Percentiles rank a stretch among this genome's conserved stretches.
Conservation (phyloP, 768 basidiomycete genomes). For the Russula abietina region DNA sequence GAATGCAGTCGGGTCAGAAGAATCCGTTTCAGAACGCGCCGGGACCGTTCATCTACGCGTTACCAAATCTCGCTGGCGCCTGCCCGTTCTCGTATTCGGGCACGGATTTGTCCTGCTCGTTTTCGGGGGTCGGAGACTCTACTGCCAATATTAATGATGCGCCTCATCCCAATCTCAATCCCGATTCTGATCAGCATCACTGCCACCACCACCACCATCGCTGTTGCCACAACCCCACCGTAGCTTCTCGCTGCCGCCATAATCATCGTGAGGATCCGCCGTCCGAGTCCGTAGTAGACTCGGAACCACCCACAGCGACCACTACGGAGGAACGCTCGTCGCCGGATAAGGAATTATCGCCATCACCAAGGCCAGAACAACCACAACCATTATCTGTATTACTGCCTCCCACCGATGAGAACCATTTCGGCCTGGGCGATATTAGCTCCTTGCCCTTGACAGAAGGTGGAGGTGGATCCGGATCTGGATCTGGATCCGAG, state of each 20-base stretch:
- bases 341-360: neutral
- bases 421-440: neutral
- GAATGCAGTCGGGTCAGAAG: neutral
- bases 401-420: neutral
- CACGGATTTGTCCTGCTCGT: neutral
- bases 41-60: conserved; percentile 9
- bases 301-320: neutral
- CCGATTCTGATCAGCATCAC: too few relatives aligned
- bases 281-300: neutral
- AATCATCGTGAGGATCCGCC: neutral
- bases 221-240: neutral
- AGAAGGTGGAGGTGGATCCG: neutral
- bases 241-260: neutral
- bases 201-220: neutral
- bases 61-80: conserved; percentile 4
- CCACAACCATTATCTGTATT: neutral
- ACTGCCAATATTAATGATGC: too few relatives aligned
- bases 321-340: neutral
- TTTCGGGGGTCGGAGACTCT: neutral
- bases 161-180: too few relatives aligned
- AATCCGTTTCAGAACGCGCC: conserved; percentile 19
- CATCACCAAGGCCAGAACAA: neutral
- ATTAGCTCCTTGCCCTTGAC: neutral
- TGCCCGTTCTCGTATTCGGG: neutral
- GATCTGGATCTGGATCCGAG: too few relatives aligned